Conservation (phyloP, 2,329 filamentous ascomycete species). For the Monosporascus sp. region DNA sequence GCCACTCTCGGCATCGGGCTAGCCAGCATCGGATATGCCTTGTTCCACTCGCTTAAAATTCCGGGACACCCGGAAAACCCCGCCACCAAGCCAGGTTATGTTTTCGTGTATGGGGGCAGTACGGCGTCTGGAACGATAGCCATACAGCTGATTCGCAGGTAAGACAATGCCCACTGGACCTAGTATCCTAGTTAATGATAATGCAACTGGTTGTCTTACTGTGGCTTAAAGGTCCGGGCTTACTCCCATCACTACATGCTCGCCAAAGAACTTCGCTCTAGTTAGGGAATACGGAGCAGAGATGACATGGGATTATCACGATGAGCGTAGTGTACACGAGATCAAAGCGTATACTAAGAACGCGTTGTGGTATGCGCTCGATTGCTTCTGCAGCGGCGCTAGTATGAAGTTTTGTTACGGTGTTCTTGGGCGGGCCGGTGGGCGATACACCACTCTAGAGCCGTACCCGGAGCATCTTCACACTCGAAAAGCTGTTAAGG, state of each 20-base stretch:
- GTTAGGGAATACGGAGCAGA: background rate
- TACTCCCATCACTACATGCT: background rate
- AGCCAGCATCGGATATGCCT: conserved; percentile 6
- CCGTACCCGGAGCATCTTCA: background rate
- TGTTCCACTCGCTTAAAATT: conserved; percentile 10
- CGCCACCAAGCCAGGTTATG: conserved; percentile 1
- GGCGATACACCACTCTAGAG: background rate
- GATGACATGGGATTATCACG: background rate
- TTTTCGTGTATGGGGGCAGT: conserved; percentile 7
- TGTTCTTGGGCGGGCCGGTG: background rate
- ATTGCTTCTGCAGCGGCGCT: background rate
- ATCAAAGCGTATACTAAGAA: background rate
- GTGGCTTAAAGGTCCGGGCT: background rate
- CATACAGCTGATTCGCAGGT: conserved; percentile 4
- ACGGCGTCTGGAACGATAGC: conserved; percentile 5
- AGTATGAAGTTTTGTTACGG: background rate
- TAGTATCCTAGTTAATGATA: background rate
- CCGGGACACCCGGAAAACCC: conserved; percentile 3
- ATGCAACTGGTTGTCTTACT: no score
- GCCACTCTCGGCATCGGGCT: conserved; percentile 8
- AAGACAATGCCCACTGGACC: background rate
- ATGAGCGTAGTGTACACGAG: background rate
- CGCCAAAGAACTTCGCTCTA: background rate
- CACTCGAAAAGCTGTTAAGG: background rate
- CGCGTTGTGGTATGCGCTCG: background rate